Evolutionary conservation across 139 green algal species (phyloP), one percentile per base, ranked within the genome.

Genomic region (Eudorina sp.): DNA sequence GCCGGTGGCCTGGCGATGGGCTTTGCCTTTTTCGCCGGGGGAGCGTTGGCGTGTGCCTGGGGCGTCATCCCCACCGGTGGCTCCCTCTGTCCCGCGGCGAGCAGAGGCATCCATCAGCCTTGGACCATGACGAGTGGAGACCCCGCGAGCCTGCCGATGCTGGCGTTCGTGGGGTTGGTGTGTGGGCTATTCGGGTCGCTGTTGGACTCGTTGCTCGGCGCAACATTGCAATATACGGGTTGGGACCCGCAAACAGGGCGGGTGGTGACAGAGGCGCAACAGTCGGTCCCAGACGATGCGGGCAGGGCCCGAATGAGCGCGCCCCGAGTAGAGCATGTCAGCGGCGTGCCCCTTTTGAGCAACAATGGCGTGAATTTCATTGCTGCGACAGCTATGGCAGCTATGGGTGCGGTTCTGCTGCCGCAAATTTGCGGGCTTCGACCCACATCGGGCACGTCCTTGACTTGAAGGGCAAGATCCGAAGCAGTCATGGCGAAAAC

Each of bases 171-270:
- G 46, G 95, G 96, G 3, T 41, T 97, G 11, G 66, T 88, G 6
- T 95, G 92, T 5, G 97, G 97, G 8, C 66, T 99, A 58, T 68
- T 99, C 64, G 95, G 95, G 2, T 99, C 96, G 2, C 48, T 99
- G 70, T 27, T 99, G 7, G 98, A 99, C 89, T 98, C 95, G 0
- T 36, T 99, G 9, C 93, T 99, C 38, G 98, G 98, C 0, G 98
- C 98, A 11, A 98, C 96, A 0, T 38, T 99, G 43, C 98, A 99
- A 90, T 99, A 96, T 88, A 97, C 91, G 19, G 93, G 97, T 0
- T 95, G 92, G 66, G 94, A 97, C 69, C 27, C 62, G 11, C 25
- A 45, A 3, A 92, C 66, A 0, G 38, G 76, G 3, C 90, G 90
- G 9, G 80, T 96, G 7, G 95, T 94, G 6, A 18, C n/a, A 43